Evolutionary conservation across 495 filamentous ascomycete genomes (phyloP).

Genomic region (Staphylotrichum tortipilum): DNA sequence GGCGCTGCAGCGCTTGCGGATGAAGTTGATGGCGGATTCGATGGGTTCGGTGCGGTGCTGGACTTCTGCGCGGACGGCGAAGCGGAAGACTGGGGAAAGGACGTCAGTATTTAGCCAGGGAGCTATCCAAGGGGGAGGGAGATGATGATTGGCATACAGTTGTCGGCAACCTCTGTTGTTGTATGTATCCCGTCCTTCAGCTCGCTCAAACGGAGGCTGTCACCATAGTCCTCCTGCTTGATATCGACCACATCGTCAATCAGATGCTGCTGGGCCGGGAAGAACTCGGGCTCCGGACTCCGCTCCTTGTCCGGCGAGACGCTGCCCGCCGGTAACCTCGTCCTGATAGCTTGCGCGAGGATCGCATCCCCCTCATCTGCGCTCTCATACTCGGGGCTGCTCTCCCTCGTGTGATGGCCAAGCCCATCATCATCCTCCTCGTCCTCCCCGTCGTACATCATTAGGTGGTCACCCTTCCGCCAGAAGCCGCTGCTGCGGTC

Average conservation of each 20-base stretch:
- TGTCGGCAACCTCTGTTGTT: constrained; percentile 20
- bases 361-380: constrained; percentile 31
- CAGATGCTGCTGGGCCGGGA: constrained; percentile 15
- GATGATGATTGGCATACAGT: constrained; percentile 27
- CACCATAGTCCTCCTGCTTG: constrained; percentile 23
- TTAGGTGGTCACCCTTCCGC: constrained; percentile 33
- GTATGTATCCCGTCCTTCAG: constrained; percentile 4
- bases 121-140: constrained; percentile 9
- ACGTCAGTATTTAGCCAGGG: constrained; percentile 29
- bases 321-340: constrained; percentile 44
- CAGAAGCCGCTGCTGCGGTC: constrained; percentile 49
- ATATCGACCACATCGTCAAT: constrained; percentile 16
- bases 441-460: constrained; percentile 20
- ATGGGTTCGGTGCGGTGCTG: constrained; percentile 80
- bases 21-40: constrained; percentile 57
- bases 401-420: no score
- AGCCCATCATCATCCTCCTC: constrained; percentile 8
- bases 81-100: constrained; percentile 62
- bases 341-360: constrained; percentile 42
- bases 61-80: constrained; percentile 75
- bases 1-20: constrained; percentile 47
- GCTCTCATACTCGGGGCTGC: constrained; percentile 26
- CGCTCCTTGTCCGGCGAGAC: constrained; percentile 42
- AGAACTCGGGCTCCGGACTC: constrained; percentile 37
- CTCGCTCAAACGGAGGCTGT: constrained; percentile 2